Evolutionary conservation across 2,329 filamentous ascomycete genomes (phyloP).

Genomic region (Lasiodiplodia gonubiensis): DNA sequence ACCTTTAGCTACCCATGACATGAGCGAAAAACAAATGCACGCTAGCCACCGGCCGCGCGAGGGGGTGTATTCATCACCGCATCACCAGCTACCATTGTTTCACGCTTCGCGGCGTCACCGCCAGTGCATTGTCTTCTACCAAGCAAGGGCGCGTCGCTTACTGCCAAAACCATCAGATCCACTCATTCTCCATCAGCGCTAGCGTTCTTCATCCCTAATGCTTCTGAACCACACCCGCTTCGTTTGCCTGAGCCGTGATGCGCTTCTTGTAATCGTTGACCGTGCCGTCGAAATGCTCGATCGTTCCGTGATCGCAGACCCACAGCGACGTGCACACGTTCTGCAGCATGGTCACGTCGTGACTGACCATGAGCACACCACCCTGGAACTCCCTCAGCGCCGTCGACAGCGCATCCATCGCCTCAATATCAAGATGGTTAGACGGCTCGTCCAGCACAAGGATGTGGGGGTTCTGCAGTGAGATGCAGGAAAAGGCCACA

Average conservation of each 20-base stretch:
- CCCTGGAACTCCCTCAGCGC: conserved; percentile 88
- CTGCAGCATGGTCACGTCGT: conserved; percentile 98
- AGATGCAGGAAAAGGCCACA: conserved; percentile 96
- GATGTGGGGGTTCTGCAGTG: conserved; percentile 92
- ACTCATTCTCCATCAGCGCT: conserved; percentile 44
- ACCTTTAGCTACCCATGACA: too few relatives aligned
- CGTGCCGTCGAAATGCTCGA: conserved; percentile 94
- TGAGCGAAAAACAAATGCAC: too few relatives aligned
- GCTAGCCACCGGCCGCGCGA: too few relatives aligned
- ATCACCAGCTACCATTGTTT: background rate
- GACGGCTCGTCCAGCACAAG: conserved; percentile 97
- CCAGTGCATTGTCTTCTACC: conserved; percentile 20
- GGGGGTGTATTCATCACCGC: conserved; percentile 4
- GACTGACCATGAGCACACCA: conserved; percentile 96
- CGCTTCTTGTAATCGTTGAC: conserved; percentile 98
- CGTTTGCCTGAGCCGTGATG: conserved; percentile 87
- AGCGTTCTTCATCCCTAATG: conserved; percentile 55
- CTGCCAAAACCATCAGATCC: conserved; percentile 10
- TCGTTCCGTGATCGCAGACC: conserved; percentile 93
- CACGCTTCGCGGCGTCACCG: conserved; percentile 8
- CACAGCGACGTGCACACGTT: conserved; percentile 93
- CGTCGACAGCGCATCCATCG: conserved; percentile 91
- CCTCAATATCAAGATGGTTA: conserved; percentile 98
- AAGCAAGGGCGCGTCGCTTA: conserved; percentile 12
- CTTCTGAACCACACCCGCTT: conserved; percentile 78